These are phyloP conservation scores for Paramecium sonneborni DNA, from an alignment of 73 alveolate genomes.

Conservation along the genomic window DNA sequence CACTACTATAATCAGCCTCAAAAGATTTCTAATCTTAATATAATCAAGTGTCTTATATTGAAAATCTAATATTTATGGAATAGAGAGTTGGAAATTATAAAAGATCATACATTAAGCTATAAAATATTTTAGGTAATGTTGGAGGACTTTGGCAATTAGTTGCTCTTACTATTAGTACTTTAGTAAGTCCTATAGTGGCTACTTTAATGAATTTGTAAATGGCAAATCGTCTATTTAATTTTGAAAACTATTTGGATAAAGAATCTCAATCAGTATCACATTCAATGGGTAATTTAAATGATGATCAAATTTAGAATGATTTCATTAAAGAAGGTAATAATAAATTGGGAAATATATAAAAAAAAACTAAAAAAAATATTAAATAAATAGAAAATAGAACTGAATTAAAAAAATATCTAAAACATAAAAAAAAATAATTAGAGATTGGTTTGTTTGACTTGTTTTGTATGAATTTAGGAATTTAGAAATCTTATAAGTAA, in stretches of 20 bases:
- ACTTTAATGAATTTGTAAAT: conserved; percentile 5
- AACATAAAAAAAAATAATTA: not conserved
- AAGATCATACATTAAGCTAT: not conserved
- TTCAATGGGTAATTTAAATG: not conserved
- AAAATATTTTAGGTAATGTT: conserved; percentile 1
- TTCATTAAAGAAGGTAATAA: not conserved
- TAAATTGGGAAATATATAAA: not conserved
- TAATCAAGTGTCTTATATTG: not conserved
- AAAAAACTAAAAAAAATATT: not conserved
- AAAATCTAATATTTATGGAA: not conserved
- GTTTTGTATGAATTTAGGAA: not conserved
- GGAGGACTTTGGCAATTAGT: conserved; percentile 44
- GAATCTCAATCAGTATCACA: not conserved
- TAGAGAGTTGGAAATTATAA: not conserved
- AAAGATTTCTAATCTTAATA: not conserved
- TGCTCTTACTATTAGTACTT: not conserved
- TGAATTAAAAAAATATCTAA: not conserved
- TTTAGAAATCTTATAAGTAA: not conserved
- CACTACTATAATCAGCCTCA: not conserved
- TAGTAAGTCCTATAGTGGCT: not conserved
- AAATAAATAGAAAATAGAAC: not conserved
- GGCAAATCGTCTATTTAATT: conserved; percentile 15
- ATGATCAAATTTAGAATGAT: not conserved
- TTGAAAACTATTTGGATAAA: not conserved
- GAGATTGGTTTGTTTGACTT: not conserved